A percentile compares a stretch with the other conserved stretches of the same genome.
These are phyloP conservation scores for Melianthus villosus DNA, from an alignment of 441 rosid genomes.

Conservation along the genomic window DNA sequence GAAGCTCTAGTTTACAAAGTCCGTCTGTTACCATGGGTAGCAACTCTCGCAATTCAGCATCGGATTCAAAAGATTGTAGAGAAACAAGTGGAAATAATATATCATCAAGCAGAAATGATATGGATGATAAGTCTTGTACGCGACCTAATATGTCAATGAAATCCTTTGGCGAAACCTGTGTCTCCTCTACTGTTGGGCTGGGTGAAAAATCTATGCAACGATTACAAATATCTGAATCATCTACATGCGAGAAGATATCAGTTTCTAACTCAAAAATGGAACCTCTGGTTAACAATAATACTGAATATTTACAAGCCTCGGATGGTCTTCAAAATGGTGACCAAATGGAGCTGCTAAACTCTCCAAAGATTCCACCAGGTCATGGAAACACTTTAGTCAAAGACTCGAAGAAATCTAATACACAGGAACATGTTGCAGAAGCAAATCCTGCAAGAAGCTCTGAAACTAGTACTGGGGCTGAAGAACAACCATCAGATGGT, in stretches of 20 bases:
- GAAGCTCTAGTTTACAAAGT: constrained; percentile 20
- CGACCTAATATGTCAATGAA: constrained; percentile 15
- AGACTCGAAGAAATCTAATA: constrained; percentile 11
- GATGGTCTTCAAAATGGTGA: constrained; percentile 13
- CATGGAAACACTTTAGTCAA: constrained; percentile 7
- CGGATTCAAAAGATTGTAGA: constrained; percentile 22
- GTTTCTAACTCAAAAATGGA: constrained; percentile 18
- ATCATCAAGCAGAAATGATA: constrained; percentile 16
- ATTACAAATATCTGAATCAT: constrained; percentile 20
- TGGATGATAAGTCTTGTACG: constrained; percentile 17
- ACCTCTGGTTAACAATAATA: constrained; percentile 13
- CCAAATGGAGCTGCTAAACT: constrained; percentile 13
- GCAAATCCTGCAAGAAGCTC: constrained; percentile 4
- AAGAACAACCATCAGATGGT: constrained; percentile 14
- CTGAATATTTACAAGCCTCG: constrained; percentile 20
- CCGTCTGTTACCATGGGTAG: constrained; percentile 14
- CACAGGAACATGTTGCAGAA: constrained; percentile 11
- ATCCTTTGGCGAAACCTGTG: constrained; percentile 11
- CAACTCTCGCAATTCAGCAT: constrained; percentile 14
- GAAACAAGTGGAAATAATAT: constrained; percentile 17
- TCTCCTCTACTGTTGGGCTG: constrained; percentile 12
- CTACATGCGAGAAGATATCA: constrained; percentile 18
- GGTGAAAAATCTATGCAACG: constrained; percentile 17
- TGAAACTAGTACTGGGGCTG: constrained; percentile 5
- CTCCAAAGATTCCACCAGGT: constrained; percentile 14